Evolutionary conservation across 169 alveolate species (phyloP), one percentile per base, ranked within the genome.

Genomic region (Plasmodium billcollinsi): DNA sequence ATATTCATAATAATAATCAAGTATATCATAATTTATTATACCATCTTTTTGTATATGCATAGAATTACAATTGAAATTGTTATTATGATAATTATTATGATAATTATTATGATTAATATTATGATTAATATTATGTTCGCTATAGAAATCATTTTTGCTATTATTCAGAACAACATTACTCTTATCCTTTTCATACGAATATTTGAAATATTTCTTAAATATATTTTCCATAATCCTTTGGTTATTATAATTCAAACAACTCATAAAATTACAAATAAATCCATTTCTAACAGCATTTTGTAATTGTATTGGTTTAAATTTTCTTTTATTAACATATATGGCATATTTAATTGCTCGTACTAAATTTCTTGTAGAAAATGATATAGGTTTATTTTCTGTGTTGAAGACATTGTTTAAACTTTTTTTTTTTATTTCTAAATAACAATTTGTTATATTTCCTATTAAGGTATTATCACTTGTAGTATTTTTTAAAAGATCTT

Each of bases 391-490:
- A 56, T 67, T 83, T 54, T 83, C 86, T 43, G 49, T 11, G 4
- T 33, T 33, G 18, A 39, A 69, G 74, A 67, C 52, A 56, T 83
- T 83, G 43, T 70, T 71, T 61, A 78, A 33, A 50, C 91, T 67
- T 49, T 83, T 74, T 62, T 70, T 71, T 61, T 83, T 83, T 21
- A 83, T 83, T 58, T 89, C 58, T 15, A 90, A 59, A 56, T 94
- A 94, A 73, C 94, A 94, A 67, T 88, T 74, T 43, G 94, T 74
- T 24, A 94, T 52, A 39, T 88, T 93, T 29, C 65, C 70, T 59
- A 89, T 71, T 26, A 93, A 85, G 6, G 58, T 29, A 20, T 62
- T 86, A 26, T 92, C 90, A 15, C 90, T 78, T 59, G 91, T 90
- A 43, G 69, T 71, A 7, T 66, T 74, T 67, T 88, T 86, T 24